Base-by-base conservation (phyloP, 192 early-diverging fungal species). In the Coemansia sp. region DNA sequence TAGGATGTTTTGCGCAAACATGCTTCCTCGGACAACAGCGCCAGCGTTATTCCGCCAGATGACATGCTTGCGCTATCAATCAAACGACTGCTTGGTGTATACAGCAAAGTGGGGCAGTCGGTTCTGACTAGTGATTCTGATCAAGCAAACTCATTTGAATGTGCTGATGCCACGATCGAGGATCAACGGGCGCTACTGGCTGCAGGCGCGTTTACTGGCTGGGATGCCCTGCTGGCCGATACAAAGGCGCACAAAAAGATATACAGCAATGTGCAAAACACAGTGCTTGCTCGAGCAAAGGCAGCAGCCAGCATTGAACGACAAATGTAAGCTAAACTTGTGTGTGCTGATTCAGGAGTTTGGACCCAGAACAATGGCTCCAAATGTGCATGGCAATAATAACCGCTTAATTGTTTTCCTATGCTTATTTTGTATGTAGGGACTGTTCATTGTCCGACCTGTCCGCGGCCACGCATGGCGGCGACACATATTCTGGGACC, bases 11-110 rank as follows among this genome's bases (percentile, higher is more conserved):
- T 78, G 38, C 62, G 58, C 3, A 38, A 50, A 25, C 23, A 53
- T 14, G 49, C 63, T 2, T 24, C 45, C 3, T 38, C 35, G 21
- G 58, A 25, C 15, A 43, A 43, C n/a, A 53, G 48, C 22, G 19
- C 51, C 23, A 63, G 66, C 45, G 62, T 66, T 17, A 79, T 79
- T 19, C 56, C 66, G 5, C 64, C 70, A 0, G 76, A 73, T 45
- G 76, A 79, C 61, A 11, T 50, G n/a, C 43, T 79, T 25, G 76
- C 76, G 4, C 63, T 79, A 37, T 65, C 70, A 14, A 50, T 79
- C 38, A 73, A 73, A 67, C 63, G 51, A 15, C 54, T 79, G 67
- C 29, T 79, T 9, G 56, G 48, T 2, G 38, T 72, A 47, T 69
- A 66, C 21, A 48, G 47, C 35, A 53, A 11, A 47, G 32, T 19